Conservation (phyloP, 192 early-diverging fungal genomes). For the Entrophospora sp. region DNA sequence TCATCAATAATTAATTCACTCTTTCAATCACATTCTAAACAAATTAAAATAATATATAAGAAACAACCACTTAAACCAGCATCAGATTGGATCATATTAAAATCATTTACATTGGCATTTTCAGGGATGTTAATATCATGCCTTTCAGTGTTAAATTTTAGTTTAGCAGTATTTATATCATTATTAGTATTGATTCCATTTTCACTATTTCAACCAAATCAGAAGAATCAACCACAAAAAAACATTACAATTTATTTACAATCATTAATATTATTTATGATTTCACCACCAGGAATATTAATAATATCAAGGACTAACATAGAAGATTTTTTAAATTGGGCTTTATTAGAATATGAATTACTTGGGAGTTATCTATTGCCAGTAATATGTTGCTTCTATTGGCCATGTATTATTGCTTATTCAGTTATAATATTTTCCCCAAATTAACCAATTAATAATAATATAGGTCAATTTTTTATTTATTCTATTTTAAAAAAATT, state of each 20-base stretch:
- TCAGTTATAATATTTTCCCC: slow-evolving; percentile 30
- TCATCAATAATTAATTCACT: slow-evolving; percentile 22
- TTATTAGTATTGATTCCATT: slow-evolving; percentile 52
- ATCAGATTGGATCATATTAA: slow-evolving; percentile 49
- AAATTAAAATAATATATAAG: slow-evolving; percentile 22
- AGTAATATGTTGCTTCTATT: slow-evolving; percentile 59
- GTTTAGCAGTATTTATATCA: slow-evolving; percentile 52
- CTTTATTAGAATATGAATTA: slow-evolving; percentile 54
- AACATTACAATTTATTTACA: slow-evolving; percentile 30
- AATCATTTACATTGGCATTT: slow-evolving; percentile 41
- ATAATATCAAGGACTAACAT: slow-evolving; percentile 31
- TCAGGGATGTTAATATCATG: slow-evolving; percentile 54
- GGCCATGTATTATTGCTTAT: slow-evolving; percentile 51
- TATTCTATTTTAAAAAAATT: no score
- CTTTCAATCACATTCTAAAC: slow-evolving; percentile 4
- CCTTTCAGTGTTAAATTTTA: slow-evolving; percentile 66
- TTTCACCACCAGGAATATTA: slow-evolving; percentile 47
- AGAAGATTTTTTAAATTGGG: slow-evolving; percentile 36
- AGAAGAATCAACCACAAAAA: background rate
- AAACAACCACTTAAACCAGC: slow-evolving; percentile 36
- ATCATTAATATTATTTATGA: slow-evolving; percentile 34
- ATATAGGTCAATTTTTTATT: background rate
- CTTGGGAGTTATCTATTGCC: slow-evolving; percentile 54
- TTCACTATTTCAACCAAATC: slow-evolving; percentile 41
- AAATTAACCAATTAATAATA: slow-evolving; percentile 1